Percentiles rank a stretch among this genome's conserved stretches.
Evolutionary conservation across 2,329 filamentous ascomycete genomes (phyloP).

Genomic region (Dactylonectria estremocensis): DNA sequence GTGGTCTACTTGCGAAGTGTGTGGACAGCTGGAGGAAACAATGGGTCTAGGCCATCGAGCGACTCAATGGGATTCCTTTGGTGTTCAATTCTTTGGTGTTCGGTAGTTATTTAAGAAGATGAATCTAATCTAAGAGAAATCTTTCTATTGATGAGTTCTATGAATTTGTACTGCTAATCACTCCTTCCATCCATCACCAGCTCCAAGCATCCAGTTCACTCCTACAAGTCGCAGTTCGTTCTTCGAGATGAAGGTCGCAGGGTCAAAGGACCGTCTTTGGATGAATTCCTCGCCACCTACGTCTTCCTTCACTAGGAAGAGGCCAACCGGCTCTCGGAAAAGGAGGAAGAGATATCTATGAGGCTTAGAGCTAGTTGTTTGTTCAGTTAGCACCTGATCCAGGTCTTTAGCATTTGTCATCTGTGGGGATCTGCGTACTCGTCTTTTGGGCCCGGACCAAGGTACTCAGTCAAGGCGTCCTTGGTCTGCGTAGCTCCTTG

Average conservation of each 20-base stretch:
- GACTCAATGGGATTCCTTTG: not conserved
- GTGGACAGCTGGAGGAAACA: slow-evolving; percentile 17
- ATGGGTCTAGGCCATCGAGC: not conserved
- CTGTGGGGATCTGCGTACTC: slow-evolving; percentile 54
- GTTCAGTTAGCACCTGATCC: not conserved
- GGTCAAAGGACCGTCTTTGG: slow-evolving; percentile 60
- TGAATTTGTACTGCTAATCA: slow-evolving; percentile 21
- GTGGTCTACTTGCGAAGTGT: slow-evolving; percentile 21
- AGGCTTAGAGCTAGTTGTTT: slow-evolving; percentile 58
- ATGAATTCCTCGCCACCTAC: slow-evolving; percentile 64
- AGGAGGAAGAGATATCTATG: slow-evolving; percentile 64
- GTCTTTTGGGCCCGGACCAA: slow-evolving; percentile 62
- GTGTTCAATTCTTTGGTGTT: not conserved
- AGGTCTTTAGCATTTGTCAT: not conserved
- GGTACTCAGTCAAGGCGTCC: slow-evolving; percentile 58
- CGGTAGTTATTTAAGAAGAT: not conserved
- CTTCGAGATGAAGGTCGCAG: slow-evolving; percentile 56
- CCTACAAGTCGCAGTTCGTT: slow-evolving; percentile 57
- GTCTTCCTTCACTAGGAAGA: slow-evolving; percentile 57
- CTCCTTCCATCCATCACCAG: slow-evolving; percentile 60
- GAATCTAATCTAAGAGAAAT: not conserved
- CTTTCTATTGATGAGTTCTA: not conserved
- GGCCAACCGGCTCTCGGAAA: slow-evolving; percentile 57
- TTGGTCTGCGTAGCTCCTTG: slow-evolving; percentile 49
- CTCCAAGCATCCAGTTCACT: slow-evolving; percentile 63